phyloP scores from a whole-genome alignment of 192 early-diverging fungal genomes.

The Gonapodya prolifera region DNA sequence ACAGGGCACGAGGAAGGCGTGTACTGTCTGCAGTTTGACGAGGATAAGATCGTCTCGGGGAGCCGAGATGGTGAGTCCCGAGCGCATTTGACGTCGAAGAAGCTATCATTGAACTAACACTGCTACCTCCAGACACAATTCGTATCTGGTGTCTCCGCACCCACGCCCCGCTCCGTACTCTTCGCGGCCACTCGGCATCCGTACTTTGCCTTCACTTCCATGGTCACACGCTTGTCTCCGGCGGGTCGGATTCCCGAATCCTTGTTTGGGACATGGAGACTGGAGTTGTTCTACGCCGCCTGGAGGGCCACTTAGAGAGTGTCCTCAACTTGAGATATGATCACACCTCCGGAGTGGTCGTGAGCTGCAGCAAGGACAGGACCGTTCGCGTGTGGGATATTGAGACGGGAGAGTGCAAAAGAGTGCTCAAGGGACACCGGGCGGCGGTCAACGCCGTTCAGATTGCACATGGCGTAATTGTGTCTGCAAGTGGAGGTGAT shows the following conservation, averaged over 20 bases:
- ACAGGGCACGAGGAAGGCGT: slow-evolving; percentile 69
- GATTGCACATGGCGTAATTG: slow-evolving; percentile 46
- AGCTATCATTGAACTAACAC: neutral
- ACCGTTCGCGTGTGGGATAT: slow-evolving; percentile 79
- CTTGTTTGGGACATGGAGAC: slow-evolving; percentile 61
- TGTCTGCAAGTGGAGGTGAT: slow-evolving; percentile 56
- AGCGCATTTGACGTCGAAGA: neutral
- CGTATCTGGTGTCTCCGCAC: slow-evolving; percentile 65
- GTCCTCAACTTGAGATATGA: slow-evolving; percentile 83
- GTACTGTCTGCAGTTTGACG: slow-evolving; percentile 72
- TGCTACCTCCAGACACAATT: slow-evolving; percentile 12
- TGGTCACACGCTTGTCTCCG: slow-evolving; percentile 47
- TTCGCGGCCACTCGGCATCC: slow-evolving; percentile 52
- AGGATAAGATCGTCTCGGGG: slow-evolving; percentile 53
- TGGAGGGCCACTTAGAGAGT: slow-evolving; percentile 64
- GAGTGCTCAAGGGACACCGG: slow-evolving; percentile 51
- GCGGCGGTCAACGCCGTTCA: slow-evolving; percentile 80
- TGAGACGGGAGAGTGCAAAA: slow-evolving; percentile 42
- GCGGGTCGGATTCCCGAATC: slow-evolving; percentile 52
- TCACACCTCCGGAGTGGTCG: slow-evolving; percentile 32
- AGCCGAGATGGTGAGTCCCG: slow-evolving; percentile 44
- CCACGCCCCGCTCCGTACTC: slow-evolving; percentile 14
- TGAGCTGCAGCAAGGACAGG: slow-evolving; percentile 87
- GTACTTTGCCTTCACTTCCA: slow-evolving; percentile 83
- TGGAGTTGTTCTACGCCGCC: slow-evolving; percentile 25